Conservation (phyloP, 345 rosid genomes). For the Brassica napus region Da-Ae NC_063441.1:18302001-18302500, state of each 20-base stretch:
- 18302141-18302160: slow-evolving; percentile 29
- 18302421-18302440: slow-evolving; percentile 42
- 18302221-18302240: slow-evolving; percentile 38
- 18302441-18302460: slow-evolving; percentile 47
- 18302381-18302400: slow-evolving; percentile 44
- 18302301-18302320: slow-evolving; percentile 44
- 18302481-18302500: slow-evolving; percentile 43
- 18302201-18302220: slow-evolving; percentile 41
- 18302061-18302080: slow-evolving; percentile 39
- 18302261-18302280: slow-evolving; percentile 61
- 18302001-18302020: slow-evolving; percentile 42
- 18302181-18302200: slow-evolving; percentile 39
- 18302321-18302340: slow-evolving; percentile 61
- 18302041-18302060: slow-evolving; percentile 37
- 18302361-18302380: slow-evolving; percentile 47
- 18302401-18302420: slow-evolving; percentile 51
- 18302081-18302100: slow-evolving; percentile 40
- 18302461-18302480: too few species aligned
- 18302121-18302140: slow-evolving; percentile 34
- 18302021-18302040: slow-evolving; percentile 49
- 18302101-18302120: slow-evolving; percentile 43
- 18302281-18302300: slow-evolving; percentile 58
- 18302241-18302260: slow-evolving; percentile 32
- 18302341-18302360: slow-evolving; percentile 55
- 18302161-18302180: slow-evolving; percentile 39